Conservation (phyloP, 169 alveolate species). For the Hammondia hammondi region DNA sequence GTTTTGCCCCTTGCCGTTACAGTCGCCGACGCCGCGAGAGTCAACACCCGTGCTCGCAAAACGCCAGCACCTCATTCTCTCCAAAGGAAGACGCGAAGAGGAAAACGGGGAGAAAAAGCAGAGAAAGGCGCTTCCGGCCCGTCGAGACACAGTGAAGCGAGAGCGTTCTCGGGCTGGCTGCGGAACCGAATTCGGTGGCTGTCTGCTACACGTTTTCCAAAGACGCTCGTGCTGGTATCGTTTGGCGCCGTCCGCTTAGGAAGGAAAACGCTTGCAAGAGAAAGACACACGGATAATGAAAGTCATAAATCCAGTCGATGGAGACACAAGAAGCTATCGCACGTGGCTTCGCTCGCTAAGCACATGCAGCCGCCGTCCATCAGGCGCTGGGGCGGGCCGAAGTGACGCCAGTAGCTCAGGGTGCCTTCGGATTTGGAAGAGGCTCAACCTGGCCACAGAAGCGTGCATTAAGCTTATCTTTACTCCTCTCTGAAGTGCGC, state of each 20-base stretch:
- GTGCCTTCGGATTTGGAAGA: neutral
- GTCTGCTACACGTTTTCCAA: neutral
- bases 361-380: neutral
- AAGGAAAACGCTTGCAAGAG: neutral
- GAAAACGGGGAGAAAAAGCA: too few relatives aligned
- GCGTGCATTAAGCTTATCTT: neutral
- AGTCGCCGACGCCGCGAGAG: neutral
- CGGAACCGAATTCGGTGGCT: neutral
- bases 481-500: neutral
- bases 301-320: neutral
- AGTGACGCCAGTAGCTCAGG: neutral
- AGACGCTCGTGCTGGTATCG: neutral
- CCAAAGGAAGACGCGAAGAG: neutral
- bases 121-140: neutral
- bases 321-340: neutral
- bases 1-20: neutral
- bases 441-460: neutral
- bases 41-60: neutral
- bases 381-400: neutral
- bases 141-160: neutral
- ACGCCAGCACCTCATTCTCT: neutral
- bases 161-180: neutral
- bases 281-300: neutral
- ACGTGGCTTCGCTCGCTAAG: neutral
- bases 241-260: neutral